These are phyloP conservation scores for Fusarium falciforme DNA, from an alignment of 2,329 filamentous ascomycete species.

Conservation along the genomic window DNA sequence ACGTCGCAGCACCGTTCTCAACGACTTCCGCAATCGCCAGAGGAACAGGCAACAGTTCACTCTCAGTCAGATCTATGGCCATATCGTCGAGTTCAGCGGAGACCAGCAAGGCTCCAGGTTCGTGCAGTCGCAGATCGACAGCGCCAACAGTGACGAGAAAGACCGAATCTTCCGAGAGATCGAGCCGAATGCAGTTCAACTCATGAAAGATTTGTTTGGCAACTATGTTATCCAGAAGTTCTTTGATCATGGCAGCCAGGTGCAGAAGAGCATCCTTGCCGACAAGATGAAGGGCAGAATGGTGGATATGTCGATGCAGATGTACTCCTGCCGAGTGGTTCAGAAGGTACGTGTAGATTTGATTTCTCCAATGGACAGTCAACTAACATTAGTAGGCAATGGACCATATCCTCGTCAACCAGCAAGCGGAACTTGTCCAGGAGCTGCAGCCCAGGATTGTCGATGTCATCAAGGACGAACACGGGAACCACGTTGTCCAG, in stretches of 20 bases:
- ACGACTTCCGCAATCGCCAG: conserved; percentile 81
- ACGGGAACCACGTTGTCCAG: conserved; percentile 97
- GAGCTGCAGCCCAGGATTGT: conserved; percentile 84
- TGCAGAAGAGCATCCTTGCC: conserved; percentile 89
- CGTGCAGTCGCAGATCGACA: conserved; percentile 92
- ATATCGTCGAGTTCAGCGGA: conserved; percentile 94
- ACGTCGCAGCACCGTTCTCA: conserved; percentile 75
- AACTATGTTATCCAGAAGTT: conserved; percentile 99
- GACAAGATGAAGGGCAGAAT: conserved; percentile 90
- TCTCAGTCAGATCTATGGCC: conserved; percentile 86
- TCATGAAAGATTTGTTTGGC: conserved; percentile 97
- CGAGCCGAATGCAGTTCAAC: conserved; percentile 81
- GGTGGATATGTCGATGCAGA: conserved; percentile 81
- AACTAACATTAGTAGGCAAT: conserved; percentile 71
- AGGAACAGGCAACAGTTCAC: conserved; percentile 82
- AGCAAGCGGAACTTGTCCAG: conserved; percentile 84
- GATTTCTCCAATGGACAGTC: conserved; percentile 14
- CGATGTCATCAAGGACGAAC: conserved; percentile 84
- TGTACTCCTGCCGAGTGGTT: conserved; percentile 95
- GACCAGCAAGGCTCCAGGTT: conserved; percentile 97
- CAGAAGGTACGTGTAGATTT: conserved; percentile 75
- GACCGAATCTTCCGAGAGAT: conserved; percentile 91
- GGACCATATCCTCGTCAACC: conserved; percentile 90
- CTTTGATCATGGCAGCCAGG: conserved; percentile 94
- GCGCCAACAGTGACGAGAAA: conserved; percentile 95